phyloP scores from a whole-genome alignment of 148 eudicot genomes.

The Drosera capensis region DNA sequence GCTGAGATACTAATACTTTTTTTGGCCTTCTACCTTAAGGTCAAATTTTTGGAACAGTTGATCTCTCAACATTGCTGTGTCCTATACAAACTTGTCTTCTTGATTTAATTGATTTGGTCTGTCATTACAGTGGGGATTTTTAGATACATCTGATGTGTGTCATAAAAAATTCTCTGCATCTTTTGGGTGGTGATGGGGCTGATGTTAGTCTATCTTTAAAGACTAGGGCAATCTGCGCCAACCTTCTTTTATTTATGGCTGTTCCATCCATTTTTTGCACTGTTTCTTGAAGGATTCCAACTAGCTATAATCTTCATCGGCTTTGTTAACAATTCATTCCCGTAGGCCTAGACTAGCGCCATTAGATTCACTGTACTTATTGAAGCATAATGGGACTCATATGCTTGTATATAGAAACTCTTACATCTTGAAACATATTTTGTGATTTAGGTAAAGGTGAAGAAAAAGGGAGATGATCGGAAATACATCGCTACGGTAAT shows the following conservation, averaged over 20 bases:
- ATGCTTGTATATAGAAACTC: constrained; percentile 1
- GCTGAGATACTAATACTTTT: no score
- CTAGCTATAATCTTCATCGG: no score
- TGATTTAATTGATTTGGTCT: not conserved
- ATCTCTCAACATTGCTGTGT: not conserved
- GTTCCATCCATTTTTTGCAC: not conserved
- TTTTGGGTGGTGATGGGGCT: no score
- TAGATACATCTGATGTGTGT: no score
- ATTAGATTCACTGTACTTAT: no score
- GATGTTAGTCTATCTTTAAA: no score
- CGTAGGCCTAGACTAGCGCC: no score
- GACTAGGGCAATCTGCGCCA: no score
- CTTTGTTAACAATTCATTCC: no score
- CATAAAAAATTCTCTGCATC: no score
- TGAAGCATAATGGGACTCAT: not conserved
- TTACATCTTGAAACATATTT: not conserved
- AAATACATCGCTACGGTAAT: constrained; percentile 94
- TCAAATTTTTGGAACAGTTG: not conserved
- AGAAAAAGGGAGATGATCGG: constrained; percentile 94
- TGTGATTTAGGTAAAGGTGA: constrained; percentile 72
- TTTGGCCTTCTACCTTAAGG: no score
- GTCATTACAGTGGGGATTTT: not conserved
- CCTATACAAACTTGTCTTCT: not conserved
- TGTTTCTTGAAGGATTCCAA: not conserved
- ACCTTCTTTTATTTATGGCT: no score